Evolutionary conservation across 345 rosid genomes (phyloP), one percentile per base, ranked within the genome.

Genomic region (Syzygium jambos): DNA sequence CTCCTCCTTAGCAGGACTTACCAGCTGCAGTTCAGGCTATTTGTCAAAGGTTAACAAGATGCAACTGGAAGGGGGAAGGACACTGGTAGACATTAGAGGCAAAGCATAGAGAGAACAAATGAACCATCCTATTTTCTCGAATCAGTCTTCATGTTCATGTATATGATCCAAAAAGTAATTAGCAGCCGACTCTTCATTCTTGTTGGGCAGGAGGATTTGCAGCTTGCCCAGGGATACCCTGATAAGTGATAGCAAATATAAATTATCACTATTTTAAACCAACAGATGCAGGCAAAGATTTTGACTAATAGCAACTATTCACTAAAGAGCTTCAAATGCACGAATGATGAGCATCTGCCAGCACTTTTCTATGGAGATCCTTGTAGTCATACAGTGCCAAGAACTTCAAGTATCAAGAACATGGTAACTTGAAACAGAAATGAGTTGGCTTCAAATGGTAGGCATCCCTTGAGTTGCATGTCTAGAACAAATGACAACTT

Each of bases 151-250:
- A 57, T 95, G 93, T 86, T 97, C 99, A 34, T 95, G 94, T 93
- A 95, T 96, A 90, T 96, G 99, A 88, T 96, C 98, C 90, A 96
- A 88, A 88, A 96, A 98, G 89, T 97, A 96, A 93, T 96, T 96
- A 51, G 98, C 98, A n/a, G 99, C 98, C 88, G 95, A 92, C 88
- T 97, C 99, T 89, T 96, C 99, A 46, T 97, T 92, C 95, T 96
- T 95, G 89, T 88, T 91, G 95, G 41, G 86, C 91, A n/a, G 92
- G 89, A 89, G 96, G 95, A 90, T 90, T 92, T 84, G 93, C 90
- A 78, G 92, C 88, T 52, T 94, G 98, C 91, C 92, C 95, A 52
- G 94, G 96, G 51, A 95, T 95, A 13, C 95, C 96, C 98, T 95
- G 87, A 87, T 54, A 23, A 57, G 13, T 57, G n/a, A 57, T 23